Conservation (phyloP, 1,284 basidiomycete genomes). For the Trametes pubescens region DNA sequence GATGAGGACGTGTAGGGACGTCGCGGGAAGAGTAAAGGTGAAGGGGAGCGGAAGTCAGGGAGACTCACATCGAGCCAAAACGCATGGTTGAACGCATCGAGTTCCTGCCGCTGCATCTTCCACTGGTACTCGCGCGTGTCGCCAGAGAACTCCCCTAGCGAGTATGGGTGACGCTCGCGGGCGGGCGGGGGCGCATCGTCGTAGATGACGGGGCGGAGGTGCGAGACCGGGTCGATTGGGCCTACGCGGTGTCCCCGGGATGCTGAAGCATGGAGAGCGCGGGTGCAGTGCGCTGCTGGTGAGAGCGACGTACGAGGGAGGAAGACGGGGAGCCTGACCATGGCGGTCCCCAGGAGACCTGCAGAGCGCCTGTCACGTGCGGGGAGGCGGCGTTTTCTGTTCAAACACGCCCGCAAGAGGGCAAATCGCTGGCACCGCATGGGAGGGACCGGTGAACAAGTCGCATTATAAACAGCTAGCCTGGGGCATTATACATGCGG, state of each 20-base stretch:
- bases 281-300: no score
- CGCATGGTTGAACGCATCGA: conserved; percentile 74
- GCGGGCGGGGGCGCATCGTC: conserved; percentile 55
- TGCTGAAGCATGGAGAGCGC: conserved; percentile 55
- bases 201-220: conserved; percentile 80
- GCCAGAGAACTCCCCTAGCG: conserved; percentile 69
- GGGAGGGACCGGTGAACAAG: no score
- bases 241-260: conserved; percentile 61
- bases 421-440: no score
- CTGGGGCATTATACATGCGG: conserved; percentile 23
- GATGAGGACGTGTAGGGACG: neutral
- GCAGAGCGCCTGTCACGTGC: conserved; percentile 22
- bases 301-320: conserved; percentile 5
- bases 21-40: neutral
- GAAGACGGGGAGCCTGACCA: conserved; percentile 29
- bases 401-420: neutral
- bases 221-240: conserved; percentile 77
- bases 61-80: conserved; percentile 80
- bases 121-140: conserved; percentile 67
- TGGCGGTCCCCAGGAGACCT: conserved; percentile 30
- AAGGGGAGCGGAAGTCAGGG: neutral
- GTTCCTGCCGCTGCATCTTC: conserved; percentile 69
- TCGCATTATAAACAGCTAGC: conserved; percentile 14
- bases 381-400: conserved; percentile 3
- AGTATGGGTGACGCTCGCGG: conserved; percentile 68